Percentiles rank a stretch among this genome's conserved stretches.
Evolutionary conservation across 208 protist species (phyloP).

Genomic region (Leishmania tarentolae): DNA sequence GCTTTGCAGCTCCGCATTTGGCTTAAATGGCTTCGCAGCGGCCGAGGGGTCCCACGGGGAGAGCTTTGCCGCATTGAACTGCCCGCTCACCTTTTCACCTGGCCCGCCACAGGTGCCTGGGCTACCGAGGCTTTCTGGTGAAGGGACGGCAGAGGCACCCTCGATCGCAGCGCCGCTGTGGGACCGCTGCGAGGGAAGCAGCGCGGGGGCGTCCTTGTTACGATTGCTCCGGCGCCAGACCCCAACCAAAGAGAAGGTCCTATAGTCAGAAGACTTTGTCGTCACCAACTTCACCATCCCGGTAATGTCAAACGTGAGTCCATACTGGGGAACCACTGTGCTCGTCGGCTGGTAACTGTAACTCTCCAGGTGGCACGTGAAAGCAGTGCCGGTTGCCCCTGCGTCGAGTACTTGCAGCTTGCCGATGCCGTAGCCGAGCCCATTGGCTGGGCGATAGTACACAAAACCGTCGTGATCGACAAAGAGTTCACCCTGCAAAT

Average conservation of each 20-base stretch:
- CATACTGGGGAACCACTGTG: constrained; percentile 43
- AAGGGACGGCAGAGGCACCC: background rate
- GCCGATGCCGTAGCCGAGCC: constrained; percentile 87
- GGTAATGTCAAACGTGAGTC: constrained; percentile 48
- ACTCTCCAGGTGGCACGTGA: constrained; percentile 68
- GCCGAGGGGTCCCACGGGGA: constrained; percentile 53
- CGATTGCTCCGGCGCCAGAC: constrained; percentile 59
- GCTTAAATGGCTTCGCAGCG: constrained; percentile 31
- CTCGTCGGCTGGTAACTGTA: constrained; percentile 77
- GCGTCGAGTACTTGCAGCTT: constrained; percentile 53
- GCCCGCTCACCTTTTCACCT: constrained; percentile 28
- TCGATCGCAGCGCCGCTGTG: background rate
- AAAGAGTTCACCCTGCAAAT: constrained; percentile 86
- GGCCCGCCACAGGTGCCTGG: background rate
- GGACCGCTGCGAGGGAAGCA: constrained; percentile 22
- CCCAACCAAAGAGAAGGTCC: constrained; percentile 77
- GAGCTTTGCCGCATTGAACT: constrained; percentile 88
- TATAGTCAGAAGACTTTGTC: constrained; percentile 57
- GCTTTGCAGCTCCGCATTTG: constrained; percentile 55
- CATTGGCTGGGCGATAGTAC: constrained; percentile 84
- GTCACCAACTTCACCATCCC: constrained; percentile 76
- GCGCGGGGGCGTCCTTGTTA: constrained; percentile 20
- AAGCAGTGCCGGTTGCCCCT: constrained; percentile 51
- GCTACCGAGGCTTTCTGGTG: background rate
- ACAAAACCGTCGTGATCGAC: constrained; percentile 86